Evolutionary conservation across 371 early-diverging fungal genomes (phyloP).

Genomic region (Rhizopus delemar): DNA sequence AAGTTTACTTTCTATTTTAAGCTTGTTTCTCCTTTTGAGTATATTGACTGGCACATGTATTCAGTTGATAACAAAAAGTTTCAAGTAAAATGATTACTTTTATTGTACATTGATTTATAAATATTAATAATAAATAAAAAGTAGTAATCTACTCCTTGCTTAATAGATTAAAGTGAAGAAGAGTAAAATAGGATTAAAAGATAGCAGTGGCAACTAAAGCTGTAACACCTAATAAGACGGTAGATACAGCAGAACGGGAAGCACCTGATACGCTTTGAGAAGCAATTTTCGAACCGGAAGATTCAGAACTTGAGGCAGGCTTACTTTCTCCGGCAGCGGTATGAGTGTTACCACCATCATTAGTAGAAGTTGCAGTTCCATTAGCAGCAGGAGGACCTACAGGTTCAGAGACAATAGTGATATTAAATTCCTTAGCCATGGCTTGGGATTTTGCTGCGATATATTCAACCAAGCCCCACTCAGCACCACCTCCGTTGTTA

Average conservation of each 20-base stretch:
- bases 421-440: slow-evolving; percentile 45
- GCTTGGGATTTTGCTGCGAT: slow-evolving; percentile 19
- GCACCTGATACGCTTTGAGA: slow-evolving; percentile 18
- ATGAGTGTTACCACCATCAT: background rate
- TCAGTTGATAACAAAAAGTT: background rate
- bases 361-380: slow-evolving; percentile 7
- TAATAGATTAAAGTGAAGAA: background rate
- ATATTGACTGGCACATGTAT: background rate
- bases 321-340: background rate
- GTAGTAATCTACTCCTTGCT: background rate
- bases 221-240: slow-evolving; percentile 20
- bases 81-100: background rate
- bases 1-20: background rate
- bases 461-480: slow-evolving; percentile 52
- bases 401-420: slow-evolving; percentile 40
- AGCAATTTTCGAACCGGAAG: background rate
- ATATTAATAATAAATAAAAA: background rate
- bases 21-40: background rate
- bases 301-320: slow-evolving; percentile 1
- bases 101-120: background rate
- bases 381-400: slow-evolving; percentile 40
- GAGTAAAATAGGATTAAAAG: background rate
- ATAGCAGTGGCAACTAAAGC: slow-evolving; percentile 15
- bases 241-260: slow-evolving; percentile 10
- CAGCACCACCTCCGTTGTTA: slow-evolving; percentile 49